Conservation (phyloP, 345 rosid species). For the Lumnitzera littorea region DNA sequence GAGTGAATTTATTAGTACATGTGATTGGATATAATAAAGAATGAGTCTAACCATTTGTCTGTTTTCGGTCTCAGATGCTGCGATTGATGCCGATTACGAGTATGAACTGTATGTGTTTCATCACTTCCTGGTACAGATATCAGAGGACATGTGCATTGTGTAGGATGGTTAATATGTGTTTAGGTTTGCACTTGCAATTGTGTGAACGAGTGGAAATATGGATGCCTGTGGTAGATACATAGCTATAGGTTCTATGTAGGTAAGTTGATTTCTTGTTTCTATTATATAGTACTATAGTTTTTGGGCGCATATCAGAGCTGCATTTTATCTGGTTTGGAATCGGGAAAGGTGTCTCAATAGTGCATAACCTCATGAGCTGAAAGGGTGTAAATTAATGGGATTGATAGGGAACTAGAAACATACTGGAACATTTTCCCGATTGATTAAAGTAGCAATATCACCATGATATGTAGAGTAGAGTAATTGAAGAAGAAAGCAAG, state of each 20-base stretch:
- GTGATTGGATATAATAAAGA: neutral
- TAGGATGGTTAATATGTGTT: constrained; percentile 33
- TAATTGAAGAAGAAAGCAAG: neutral
- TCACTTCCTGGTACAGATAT: constrained; percentile 37
- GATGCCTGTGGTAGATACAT: constrained; percentile 73
- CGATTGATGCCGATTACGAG: constrained; percentile 24
- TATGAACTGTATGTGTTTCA: constrained; percentile 34
- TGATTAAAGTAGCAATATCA: neutral
- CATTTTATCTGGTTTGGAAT: no score
- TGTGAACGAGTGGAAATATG: constrained; percentile 33
- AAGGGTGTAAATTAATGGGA: no score
- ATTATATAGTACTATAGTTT: constrained; percentile 1
- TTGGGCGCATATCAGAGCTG: neutral
- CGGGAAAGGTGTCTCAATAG: no score
- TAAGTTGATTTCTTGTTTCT: constrained; percentile 7
- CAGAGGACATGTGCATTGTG: constrained; percentile 34
- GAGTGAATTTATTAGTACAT: no score
- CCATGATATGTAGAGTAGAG: neutral
- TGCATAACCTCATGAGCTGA: no score
- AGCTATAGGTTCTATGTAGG: constrained; percentile 12
- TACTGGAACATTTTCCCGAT: no score
- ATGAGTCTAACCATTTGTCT: constrained; percentile 3
- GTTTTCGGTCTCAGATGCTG: constrained; percentile 24
- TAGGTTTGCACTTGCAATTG: constrained; percentile 26
- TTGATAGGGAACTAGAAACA: no score